Evolutionary conservation across 2,329 filamentous ascomycete species (phyloP).

Genomic region (Hymenoscyphus occultus): DNA sequence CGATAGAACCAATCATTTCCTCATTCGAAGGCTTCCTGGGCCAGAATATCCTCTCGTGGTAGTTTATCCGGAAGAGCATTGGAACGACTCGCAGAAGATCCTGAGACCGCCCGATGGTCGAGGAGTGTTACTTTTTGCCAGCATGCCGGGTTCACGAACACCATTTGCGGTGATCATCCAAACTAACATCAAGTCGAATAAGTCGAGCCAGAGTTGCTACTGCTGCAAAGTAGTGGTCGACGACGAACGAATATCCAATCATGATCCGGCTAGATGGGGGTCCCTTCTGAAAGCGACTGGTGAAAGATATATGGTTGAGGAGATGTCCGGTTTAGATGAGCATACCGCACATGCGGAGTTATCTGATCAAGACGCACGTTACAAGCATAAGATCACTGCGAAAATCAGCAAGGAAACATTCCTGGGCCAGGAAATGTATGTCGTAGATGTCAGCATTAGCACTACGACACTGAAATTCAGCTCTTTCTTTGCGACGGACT

Average conservation of each 20-base stretch:
- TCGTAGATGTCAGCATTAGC: slow-evolving; percentile 11
- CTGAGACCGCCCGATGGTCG: not conserved
- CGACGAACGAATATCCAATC: not conserved
- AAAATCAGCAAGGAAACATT: slow-evolving; percentile 14
- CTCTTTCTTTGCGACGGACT: slow-evolving; percentile 7
- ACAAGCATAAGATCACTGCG: not conserved
- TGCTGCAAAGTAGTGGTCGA: slow-evolving; percentile 4
- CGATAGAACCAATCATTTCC: slow-evolving; percentile 10
- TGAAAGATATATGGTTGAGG: not conserved
- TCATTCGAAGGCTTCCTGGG: slow-evolving; percentile 8
- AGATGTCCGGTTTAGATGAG: not conserved
- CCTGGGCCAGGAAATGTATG: slow-evolving; percentile 15
- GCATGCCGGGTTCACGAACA: no score
- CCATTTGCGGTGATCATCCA: no score
- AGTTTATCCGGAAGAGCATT: slow-evolving; percentile 3
- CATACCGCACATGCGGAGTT: not conserved
- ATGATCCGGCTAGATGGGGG: not conserved
- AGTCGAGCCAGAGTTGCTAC: not conserved
- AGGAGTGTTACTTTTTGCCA: not conserved
- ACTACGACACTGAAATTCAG: not conserved
- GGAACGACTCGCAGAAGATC: slow-evolving; percentile 8
- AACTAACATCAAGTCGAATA: not conserved
- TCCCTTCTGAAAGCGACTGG: no score
- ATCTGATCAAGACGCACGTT: not conserved
- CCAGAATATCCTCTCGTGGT: not conserved